Conservation (phyloP, 2,329 filamentous ascomycete species). For the Nemania serpens region DNA sequence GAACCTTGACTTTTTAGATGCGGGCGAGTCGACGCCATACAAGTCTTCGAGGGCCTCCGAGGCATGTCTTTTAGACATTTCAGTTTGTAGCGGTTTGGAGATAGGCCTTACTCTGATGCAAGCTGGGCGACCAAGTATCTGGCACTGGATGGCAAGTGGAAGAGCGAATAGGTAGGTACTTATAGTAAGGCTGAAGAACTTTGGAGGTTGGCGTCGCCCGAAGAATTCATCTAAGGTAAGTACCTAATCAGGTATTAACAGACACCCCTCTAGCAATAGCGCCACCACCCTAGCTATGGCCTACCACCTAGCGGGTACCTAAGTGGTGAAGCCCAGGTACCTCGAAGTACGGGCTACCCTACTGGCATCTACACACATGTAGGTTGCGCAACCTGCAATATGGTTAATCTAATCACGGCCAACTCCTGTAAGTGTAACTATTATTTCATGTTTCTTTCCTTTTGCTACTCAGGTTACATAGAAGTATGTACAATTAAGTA, state of each 20-base stretch:
- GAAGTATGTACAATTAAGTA: no score
- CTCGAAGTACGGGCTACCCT: no score
- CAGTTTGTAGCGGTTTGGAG: background rate
- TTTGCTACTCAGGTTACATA: no score
- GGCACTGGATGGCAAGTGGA: background rate
- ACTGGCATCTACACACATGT: no score
- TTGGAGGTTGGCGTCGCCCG: background rate
- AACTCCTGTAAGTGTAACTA: no score
- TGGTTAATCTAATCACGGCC: no score
- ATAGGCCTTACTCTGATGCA: background rate
- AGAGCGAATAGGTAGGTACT: background rate
- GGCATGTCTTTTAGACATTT: slow-evolving; percentile 62
- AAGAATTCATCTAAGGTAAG: slow-evolving; percentile 14
- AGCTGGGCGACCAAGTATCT: background rate
- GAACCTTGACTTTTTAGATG: slow-evolving; percentile 61
- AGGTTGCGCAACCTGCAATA: no score
- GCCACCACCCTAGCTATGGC: slow-evolving; percentile 23
- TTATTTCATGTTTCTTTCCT: no score
- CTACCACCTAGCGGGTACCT: background rate
- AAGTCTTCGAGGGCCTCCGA: slow-evolving; percentile 64
- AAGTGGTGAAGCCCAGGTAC: background rate
- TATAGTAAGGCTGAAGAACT: slow-evolving; percentile 11
- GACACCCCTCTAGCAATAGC: slow-evolving; percentile 25
- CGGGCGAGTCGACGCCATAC: slow-evolving; percentile 58
- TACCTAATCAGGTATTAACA: background rate